These are phyloP conservation scores for Penicillium sp. DNA, from an alignment of 2,329 filamentous ascomycete genomes.

Conservation along the genomic window DNA sequence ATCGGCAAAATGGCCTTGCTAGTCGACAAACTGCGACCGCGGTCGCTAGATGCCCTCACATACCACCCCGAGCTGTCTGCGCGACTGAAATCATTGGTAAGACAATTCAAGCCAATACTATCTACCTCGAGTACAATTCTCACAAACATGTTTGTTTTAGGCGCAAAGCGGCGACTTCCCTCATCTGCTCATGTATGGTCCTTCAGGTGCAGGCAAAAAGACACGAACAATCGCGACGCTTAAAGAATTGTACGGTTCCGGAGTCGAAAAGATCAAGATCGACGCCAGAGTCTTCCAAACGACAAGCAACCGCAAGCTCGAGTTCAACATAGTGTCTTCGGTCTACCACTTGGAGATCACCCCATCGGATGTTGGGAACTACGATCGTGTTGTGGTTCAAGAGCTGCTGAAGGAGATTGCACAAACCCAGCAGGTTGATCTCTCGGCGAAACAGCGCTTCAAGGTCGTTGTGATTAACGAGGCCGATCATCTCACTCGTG, in stretches of 20 bases:
- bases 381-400: slow-evolving; percentile 90
- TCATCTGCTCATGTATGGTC: slow-evolving; percentile 91
- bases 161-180: slow-evolving; percentile 96
- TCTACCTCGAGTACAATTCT: too few relatives aligned
- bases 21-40: slow-evolving; percentile 54
- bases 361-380: slow-evolving; percentile 89
- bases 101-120: too few relatives aligned
- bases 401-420: slow-evolving; percentile 95
- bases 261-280: slow-evolving; percentile 99
- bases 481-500: slow-evolving; percentile 83
- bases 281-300: slow-evolving; percentile 95
- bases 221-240: slow-evolving; percentile 94
- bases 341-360: slow-evolving; percentile 98
- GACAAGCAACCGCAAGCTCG: slow-evolving; percentile 87
- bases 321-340: slow-evolving; percentile 97
- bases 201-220: slow-evolving; percentile 94
- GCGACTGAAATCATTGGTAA: slow-evolving; percentile 73
- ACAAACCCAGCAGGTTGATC: slow-evolving; percentile 97
- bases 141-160: too few relatives aligned
- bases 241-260: slow-evolving; percentile 87
- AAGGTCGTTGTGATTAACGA: slow-evolving; percentile 99
- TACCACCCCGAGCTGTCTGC: slow-evolving; percentile 86
- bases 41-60: slow-evolving; percentile 52
- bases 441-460: slow-evolving; percentile 80
- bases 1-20: slow-evolving; percentile 56